phyloP scores from a whole-genome alignment of 2,329 filamentous ascomycete genomes.

The Paraphaeosphaeria minitans region DNA sequence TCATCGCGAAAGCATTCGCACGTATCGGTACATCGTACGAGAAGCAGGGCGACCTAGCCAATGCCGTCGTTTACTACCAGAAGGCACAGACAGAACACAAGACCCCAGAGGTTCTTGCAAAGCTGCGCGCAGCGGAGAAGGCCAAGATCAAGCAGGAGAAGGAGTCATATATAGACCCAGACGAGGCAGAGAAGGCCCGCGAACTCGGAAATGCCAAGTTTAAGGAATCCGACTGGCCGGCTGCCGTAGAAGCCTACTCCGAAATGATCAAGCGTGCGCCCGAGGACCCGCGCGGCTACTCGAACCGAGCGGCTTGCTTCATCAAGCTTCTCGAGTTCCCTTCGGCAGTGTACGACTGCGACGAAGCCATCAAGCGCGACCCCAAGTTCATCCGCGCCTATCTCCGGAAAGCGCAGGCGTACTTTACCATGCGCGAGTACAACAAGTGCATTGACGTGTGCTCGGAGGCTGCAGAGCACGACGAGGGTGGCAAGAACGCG shows the following conservation, averaged over 20 bases:
- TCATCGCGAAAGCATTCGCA: conserved; percentile 96
- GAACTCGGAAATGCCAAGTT: conserved; percentile 96
- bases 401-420: conserved; percentile 92
- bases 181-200: conserved; percentile 92
- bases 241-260: conserved; percentile 87
- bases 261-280: conserved; percentile 98
- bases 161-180: conserved; percentile 83
- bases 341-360: conserved; percentile 88
- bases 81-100: conserved; percentile 95
- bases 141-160: conserved; percentile 75
- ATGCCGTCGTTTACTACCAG: conserved; percentile 88
- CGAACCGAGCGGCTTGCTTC: conserved; percentile 94
- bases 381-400: conserved; percentile 93
- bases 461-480: conserved; percentile 77
- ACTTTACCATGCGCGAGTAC: conserved; percentile 98
- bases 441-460: conserved; percentile 92
- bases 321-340: conserved; percentile 97
- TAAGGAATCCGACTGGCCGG: conserved; percentile 95
- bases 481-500: conserved; percentile 78
- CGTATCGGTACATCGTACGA: conserved; percentile 95
- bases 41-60: conserved; percentile 78
- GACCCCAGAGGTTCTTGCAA: conserved; percentile 89
- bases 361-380: conserved; percentile 88
- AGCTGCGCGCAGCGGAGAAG: conserved; percentile 90
- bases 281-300: conserved; percentile 90